phyloP scores from a whole-genome alignment of 345 rosid species.

The Bretschneidera sinensis region DNA sequence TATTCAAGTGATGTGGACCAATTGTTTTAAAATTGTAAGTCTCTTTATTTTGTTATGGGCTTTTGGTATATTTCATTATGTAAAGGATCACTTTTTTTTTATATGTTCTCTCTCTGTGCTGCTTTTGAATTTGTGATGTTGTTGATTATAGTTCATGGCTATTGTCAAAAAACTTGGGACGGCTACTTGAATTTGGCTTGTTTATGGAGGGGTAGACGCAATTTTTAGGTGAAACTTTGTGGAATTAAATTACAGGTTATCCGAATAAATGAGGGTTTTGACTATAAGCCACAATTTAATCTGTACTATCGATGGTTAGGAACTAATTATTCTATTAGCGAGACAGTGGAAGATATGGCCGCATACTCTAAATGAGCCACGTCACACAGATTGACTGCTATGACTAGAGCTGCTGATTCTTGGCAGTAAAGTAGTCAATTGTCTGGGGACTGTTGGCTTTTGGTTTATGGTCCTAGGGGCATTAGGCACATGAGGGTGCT shows the following conservation, averaged over 20 bases:
- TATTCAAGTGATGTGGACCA: constrained; percentile 69
- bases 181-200: not conserved
- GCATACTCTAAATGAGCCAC: not conserved
- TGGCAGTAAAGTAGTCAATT: too few species aligned
- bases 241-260: not conserved
- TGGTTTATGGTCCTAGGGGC: too few species aligned
- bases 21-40: constrained; percentile 79
- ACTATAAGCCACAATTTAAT: not conserved
- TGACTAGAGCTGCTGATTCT: too few species aligned
- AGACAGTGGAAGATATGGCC: not conserved
- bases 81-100: not conserved
- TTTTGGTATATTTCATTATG: not conserved
- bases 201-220: not conserved
- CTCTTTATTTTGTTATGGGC: not conserved
- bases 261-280: not conserved
- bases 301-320: not conserved
- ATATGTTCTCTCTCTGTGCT: not conserved
- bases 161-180: not conserved
- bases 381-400: too few species aligned
- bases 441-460: too few species aligned
- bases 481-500: not conserved
- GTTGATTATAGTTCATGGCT: not conserved
- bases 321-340: too few species aligned
- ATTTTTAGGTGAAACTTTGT: too few species aligned
- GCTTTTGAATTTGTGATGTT: not conserved